Evolutionary conservation across 257 asterid genomes (phyloP), one percentile per base, ranked within the genome.

Genomic region (Primulina eburnea): DNA sequence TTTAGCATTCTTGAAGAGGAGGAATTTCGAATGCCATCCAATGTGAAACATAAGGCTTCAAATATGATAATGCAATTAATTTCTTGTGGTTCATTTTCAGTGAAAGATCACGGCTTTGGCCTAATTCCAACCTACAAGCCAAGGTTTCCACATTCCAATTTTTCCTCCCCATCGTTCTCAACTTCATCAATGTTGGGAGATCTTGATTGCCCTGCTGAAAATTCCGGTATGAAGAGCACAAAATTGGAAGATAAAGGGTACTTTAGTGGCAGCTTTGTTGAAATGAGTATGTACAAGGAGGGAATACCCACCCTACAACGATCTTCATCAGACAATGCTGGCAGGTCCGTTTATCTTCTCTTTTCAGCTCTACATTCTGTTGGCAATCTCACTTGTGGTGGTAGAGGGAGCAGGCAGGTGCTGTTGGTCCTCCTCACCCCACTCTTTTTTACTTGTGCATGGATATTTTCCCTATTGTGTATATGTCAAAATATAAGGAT

Each of bases 81-180:
- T 67, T 87, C 99, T 10, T 94, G 99, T 32, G 99, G 99, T 34
- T 87, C 99, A 4, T 75, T 91, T 72, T 82, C 97, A 10, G 97
- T 94, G 17, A 94, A 94, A 73, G 95, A 91, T 81, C 95, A 88
- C 58, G 85, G 85, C 76, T 91, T 91, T 80, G 93, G 97, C 69
- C 73, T 91, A 30, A 79, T 89, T 68, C 97, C 97, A 7, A 77
- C 89, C 18, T 93, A 89, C 76, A 93, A 78, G 81, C 92, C 99
- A 1, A 83, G 96, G 56, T 89, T 89, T 73, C 84, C 95, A 6
- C 80, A 87, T 74, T 91, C 97, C 69, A 89, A 87, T 52, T 83
- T 93, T 65, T 81, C 89, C 1, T 88, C 96, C 28, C 97, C 97
- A 2, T 76, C 88, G 82, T 88, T 84, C 85, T 86, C 96, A 2